phyloP scores from a whole-genome alignment of 495 filamentous ascomycete species.

The Penicillium longicatenatum region DNA sequence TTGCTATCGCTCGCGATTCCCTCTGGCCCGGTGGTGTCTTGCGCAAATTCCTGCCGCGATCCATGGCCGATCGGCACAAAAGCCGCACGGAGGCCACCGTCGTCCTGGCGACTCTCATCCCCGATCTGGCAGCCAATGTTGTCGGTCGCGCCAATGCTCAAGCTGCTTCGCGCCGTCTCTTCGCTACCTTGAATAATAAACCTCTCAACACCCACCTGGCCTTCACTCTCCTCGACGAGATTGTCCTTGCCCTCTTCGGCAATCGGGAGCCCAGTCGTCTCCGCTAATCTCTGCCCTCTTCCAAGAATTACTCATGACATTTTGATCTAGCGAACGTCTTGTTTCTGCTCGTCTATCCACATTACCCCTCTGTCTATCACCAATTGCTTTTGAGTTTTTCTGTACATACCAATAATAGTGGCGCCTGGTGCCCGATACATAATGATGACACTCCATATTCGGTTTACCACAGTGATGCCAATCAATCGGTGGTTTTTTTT shows the following conservation, averaged over 20 bases:
- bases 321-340: not conserved
- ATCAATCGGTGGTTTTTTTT: not conserved
- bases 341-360: not conserved
- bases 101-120: constrained; percentile 78
- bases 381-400: not conserved
- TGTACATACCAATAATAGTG: constrained; percentile 13
- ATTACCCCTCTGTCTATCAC: not conserved
- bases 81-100: constrained; percentile 72
- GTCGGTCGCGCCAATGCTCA: constrained; percentile 84
- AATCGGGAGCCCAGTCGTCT: constrained; percentile 33
- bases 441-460: not conserved
- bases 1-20: constrained; percentile 65
- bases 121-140: constrained; percentile 80
- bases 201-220: constrained; percentile 70
- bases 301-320: not conserved
- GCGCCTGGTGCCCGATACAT: constrained; percentile 2
- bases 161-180: constrained; percentile 75
- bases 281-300: constrained; percentile 4
- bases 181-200: constrained; percentile 78
- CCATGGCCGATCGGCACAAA: constrained; percentile 64
- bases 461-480: not conserved
- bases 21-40: constrained; percentile 79
- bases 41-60: constrained; percentile 53
- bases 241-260: constrained; percentile 72
- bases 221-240: constrained; percentile 79